Percentiles rank a stretch among this genome's conserved stretches.
phyloP scores from a whole-genome alignment of 1,139 yeast genomes.

The Kurtzmaniella natalensis region DNA sequence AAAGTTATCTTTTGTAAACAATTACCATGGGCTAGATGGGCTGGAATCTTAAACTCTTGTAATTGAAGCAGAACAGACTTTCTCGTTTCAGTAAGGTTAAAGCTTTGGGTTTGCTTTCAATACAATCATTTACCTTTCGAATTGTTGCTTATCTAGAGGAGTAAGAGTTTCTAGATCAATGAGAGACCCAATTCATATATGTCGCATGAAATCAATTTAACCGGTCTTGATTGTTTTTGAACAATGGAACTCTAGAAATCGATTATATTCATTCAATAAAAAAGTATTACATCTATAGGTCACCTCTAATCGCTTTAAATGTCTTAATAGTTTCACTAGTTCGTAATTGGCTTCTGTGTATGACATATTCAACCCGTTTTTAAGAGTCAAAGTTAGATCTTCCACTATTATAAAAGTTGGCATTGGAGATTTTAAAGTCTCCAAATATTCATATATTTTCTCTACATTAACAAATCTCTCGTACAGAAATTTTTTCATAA shows the following conservation, averaged over 20 bases:
- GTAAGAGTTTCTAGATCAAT: no score
- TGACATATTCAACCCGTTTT: background rate
- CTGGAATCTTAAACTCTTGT: no score
- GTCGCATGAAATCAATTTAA: no score
- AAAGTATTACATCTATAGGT: background rate
- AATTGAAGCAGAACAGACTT: no score
- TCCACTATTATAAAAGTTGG: constrained; percentile 9
- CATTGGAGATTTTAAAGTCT: background rate
- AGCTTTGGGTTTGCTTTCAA: no score
- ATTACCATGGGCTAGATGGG: no score
- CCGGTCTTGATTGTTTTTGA: background rate
- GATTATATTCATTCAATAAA: constrained; percentile 4
- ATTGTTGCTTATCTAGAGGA: no score
- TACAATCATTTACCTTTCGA: no score
- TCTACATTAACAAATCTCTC: constrained; percentile 9
- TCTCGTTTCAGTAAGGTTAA: no score
- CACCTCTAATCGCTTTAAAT: constrained; percentile 3
- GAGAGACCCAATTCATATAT: no score
- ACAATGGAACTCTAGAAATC: constrained; percentile 5
- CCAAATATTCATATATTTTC: constrained; percentile 7
- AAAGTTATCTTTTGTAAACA: no score
- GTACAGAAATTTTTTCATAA: constrained; percentile 15
- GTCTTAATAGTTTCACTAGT: background rate
- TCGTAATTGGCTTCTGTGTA: constrained; percentile 4
- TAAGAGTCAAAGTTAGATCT: constrained; percentile 10